Evolutionary conservation across 768 basidiomycete genomes (phyloP).

Genomic region (Psilocybe cyanescens): DNA sequence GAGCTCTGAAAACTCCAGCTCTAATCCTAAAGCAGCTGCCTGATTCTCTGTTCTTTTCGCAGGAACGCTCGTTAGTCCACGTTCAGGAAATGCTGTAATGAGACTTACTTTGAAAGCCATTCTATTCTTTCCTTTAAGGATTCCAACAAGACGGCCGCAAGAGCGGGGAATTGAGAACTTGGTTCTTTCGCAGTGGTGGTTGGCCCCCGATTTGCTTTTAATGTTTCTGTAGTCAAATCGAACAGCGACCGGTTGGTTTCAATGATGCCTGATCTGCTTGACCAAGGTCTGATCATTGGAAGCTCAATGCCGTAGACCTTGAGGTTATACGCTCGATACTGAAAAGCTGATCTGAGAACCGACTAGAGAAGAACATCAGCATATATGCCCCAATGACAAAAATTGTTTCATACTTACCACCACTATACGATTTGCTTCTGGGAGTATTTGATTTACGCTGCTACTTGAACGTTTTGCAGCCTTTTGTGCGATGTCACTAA

Average conservation of each 20-base stretch:
- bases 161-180: constrained; percentile 60
- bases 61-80: not conserved
- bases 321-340: constrained; percentile 74
- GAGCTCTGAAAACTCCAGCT: constrained; percentile 69
- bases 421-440: constrained; percentile 71
- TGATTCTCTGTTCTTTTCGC: constrained; percentile 37
- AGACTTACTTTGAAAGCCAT: constrained; percentile 63
- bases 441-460: constrained; percentile 48
- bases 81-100: constrained; percentile 11
- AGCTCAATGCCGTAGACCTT: constrained; percentile 78
- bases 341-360: constrained; percentile 70
- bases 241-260: constrained; percentile 77
- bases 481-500: constrained; percentile 50
- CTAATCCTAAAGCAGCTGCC: constrained; percentile 61
- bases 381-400: not conserved
- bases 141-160: constrained; percentile 65
- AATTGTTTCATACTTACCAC: constrained; percentile 49
- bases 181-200: constrained; percentile 36
- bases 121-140: constrained; percentile 70
- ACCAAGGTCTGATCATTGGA: constrained; percentile 82
- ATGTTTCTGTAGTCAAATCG: constrained; percentile 55
- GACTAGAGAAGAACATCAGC: constrained; percentile 45
- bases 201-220: constrained; percentile 38
- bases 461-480: constrained; percentile 41
- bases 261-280: constrained; percentile 68